A percentile compares a stretch with the other conserved stretches of the same genome.
These are phyloP conservation scores for Castanopsis chinensis DNA, from an alignment of 306 rosid species.

Conservation along the genomic window DNA sequence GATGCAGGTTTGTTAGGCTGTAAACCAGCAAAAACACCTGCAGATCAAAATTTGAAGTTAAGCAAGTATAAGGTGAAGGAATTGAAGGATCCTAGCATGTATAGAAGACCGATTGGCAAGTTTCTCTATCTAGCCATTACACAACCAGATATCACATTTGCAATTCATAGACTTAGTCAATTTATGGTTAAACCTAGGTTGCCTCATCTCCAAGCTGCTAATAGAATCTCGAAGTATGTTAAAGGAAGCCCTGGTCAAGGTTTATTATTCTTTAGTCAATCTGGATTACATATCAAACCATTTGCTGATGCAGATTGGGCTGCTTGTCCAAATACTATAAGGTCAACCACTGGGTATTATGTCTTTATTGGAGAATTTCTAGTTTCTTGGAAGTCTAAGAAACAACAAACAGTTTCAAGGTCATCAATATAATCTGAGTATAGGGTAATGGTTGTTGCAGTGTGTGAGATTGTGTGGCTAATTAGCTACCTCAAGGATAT, in stretches of 20 bases:
- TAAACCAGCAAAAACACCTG: too few relatives aligned
- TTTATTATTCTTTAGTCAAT: rapidly evolving
- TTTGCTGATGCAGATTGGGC: not conserved
- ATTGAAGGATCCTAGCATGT: not conserved
- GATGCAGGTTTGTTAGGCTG: not conserved
- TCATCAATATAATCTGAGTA: not conserved
- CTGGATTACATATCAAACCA: not conserved
- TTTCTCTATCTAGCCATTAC: not conserved
- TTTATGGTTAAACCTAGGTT: not conserved
- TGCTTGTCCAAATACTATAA: not conserved
- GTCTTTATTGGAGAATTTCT: not conserved
- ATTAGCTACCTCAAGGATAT: too few relatives aligned
- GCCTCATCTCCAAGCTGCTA: not conserved
- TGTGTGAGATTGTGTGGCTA: not conserved
- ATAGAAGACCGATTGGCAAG: not conserved
- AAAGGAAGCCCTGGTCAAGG: not conserved
- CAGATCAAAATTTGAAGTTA: not conserved
- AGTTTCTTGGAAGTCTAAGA: not conserved
- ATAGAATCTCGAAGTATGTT: not conserved
- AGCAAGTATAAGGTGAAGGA: not conserved
- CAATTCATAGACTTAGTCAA: not conserved
- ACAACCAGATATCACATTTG: not conserved
- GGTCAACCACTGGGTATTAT: not conserved
- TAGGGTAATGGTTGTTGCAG: not conserved
- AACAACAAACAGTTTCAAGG: not conserved